phyloP scores from a whole-genome alignment of 202 grass and related monocot species.

The Musa balbisiana region DNA sequence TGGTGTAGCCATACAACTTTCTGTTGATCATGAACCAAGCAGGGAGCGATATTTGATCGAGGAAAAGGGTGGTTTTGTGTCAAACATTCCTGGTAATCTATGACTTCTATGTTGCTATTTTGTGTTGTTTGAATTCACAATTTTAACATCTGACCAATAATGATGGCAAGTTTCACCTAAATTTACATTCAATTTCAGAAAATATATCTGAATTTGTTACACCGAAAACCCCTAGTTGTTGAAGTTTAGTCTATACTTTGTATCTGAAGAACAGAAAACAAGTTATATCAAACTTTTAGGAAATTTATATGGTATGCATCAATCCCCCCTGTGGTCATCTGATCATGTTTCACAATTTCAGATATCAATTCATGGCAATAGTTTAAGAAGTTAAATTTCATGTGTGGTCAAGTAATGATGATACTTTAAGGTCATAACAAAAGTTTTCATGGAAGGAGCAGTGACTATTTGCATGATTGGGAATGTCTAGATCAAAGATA shows the following conservation, averaged over 20 bases:
- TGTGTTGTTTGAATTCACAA: background rate
- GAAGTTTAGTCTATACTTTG: background rate
- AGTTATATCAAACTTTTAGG: background rate
- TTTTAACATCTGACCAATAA: background rate
- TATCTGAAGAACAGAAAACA: background rate
- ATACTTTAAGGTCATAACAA: too few species aligned
- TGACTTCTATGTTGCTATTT: background rate
- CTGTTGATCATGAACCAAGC: conserved; percentile 80
- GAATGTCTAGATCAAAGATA: too few species aligned
- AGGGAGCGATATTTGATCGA: conserved; percentile 58
- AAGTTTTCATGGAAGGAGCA: too few species aligned
- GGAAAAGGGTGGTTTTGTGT: conserved; percentile 84
- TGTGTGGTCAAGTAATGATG: too few species aligned
- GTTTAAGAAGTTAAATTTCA: too few species aligned
- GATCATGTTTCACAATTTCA: too few species aligned
- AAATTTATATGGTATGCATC: too few species aligned
- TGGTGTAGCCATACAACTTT: conserved; percentile 72
- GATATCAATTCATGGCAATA: too few species aligned
- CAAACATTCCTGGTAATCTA: conserved; percentile 69
- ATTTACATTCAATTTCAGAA: background rate
- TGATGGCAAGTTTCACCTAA: background rate
- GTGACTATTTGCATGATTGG: too few species aligned
- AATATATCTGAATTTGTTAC: background rate
- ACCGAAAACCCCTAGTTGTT: background rate
- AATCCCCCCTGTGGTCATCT: too few species aligned